Conservation (phyloP, 1,284 basidiomycete species). For the Vanrija sp. region DNA sequence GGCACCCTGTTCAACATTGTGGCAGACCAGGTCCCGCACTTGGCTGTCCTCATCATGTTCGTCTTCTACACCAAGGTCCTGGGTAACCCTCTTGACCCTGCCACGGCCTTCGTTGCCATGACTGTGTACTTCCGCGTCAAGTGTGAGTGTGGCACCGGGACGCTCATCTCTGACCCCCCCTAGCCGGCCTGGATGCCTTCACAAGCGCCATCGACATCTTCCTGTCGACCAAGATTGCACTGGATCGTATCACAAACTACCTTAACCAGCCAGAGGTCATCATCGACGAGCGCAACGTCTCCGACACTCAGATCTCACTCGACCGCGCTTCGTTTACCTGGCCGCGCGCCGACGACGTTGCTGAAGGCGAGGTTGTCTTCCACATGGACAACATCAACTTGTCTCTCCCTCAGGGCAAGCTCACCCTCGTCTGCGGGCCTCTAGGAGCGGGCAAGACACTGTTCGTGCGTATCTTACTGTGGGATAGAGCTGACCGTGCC, state of each 20-base stretch:
- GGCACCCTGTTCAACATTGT: constrained; percentile 48
- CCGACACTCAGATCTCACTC: constrained; percentile 21
- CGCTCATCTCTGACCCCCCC: background rate
- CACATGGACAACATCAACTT: constrained; percentile 29
- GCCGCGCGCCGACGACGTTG: constrained; percentile 20
- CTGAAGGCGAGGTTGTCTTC: constrained; percentile 15
- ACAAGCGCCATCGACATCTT: constrained; percentile 32
- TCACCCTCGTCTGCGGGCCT: constrained; percentile 45
- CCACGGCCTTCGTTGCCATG: constrained; percentile 44
- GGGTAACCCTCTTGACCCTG: constrained; percentile 31
- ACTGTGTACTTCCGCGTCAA: constrained; percentile 37
- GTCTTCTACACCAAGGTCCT: constrained; percentile 42
- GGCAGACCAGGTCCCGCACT: constrained; percentile 33
- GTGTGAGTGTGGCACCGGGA: constrained; percentile 10
- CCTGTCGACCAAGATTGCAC: constrained; percentile 34
- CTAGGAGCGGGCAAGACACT: constrained; percentile 48
- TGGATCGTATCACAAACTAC: constrained; percentile 35
- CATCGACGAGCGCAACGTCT: constrained; percentile 11
- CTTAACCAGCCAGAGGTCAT: constrained; percentile 40
- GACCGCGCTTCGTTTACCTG: constrained; percentile 37
- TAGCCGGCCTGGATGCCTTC: constrained; percentile 29
- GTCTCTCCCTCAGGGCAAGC: constrained; percentile 27
- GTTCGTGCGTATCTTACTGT: constrained; percentile 26
- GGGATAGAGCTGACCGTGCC: background rate
- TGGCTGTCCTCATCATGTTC: constrained; percentile 41